phyloP scores from a whole-genome alignment of 148 eudicot species.

The Selenicereus undatus region DNA sequence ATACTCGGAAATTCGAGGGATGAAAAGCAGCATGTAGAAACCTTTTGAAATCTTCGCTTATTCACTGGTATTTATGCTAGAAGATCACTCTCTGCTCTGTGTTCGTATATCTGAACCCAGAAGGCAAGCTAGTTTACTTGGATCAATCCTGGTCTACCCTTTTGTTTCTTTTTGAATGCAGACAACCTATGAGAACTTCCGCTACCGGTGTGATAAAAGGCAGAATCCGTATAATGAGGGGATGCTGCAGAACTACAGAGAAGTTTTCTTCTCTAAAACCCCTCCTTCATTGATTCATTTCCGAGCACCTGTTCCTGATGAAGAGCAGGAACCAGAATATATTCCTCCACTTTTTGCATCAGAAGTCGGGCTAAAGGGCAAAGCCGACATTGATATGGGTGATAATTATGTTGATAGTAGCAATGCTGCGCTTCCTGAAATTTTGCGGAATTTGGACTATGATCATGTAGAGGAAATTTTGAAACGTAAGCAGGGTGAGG shows the following conservation, averaged over 20 bases:
- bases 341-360: conserved; percentile 29
- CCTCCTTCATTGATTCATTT: conserved; percentile 63
- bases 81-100: neutral
- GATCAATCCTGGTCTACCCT: conserved; percentile 13
- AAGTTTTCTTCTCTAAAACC: conserved; percentile 56
- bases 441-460: conserved; percentile 66
- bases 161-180: conserved; percentile 28
- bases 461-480: conserved; percentile 55
- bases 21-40: too few species aligned
- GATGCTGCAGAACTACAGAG: conserved; percentile 44
- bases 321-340: conserved; percentile 36
- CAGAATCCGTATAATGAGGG: conserved; percentile 80
- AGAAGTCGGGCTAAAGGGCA: conserved; percentile 59
- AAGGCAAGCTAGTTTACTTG: neutral
- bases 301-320: conserved; percentile 50
- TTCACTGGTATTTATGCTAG: neutral
- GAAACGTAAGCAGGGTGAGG: conserved; percentile 42
- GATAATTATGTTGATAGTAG: conserved; percentile 35
- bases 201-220: conserved; percentile 76
- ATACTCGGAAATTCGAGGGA: too few species aligned
- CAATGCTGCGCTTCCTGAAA: conserved; percentile 65
- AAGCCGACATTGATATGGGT: conserved; percentile 73
- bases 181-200: conserved; percentile 96
- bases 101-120: neutral
- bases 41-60: neutral